A percentile compares a stretch with the other conserved stretches of the same genome.
phyloP scores from a whole-genome alignment of 352 stramenopile genomes.

The Phytophthora quininea region DNA sequence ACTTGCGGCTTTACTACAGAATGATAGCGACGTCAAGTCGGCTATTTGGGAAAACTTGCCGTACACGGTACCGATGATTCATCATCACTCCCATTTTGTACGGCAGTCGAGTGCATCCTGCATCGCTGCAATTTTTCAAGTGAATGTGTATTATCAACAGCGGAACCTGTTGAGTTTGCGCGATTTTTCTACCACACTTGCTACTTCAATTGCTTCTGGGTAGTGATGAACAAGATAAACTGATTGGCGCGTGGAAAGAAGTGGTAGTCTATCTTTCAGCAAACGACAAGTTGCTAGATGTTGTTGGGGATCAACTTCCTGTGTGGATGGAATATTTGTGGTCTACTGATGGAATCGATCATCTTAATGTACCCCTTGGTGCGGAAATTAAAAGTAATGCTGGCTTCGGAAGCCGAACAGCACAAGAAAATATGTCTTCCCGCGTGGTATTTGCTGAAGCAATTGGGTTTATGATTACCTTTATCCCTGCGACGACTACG shows the following conservation, averaged over 20 bases:
- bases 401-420: constrained; percentile 3
- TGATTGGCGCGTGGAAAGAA: constrained; percentile 52
- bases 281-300: constrained; percentile 25
- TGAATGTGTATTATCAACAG: constrained; percentile 15
- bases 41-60: constrained; percentile 42
- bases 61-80: constrained; percentile 55
- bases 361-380: constrained; percentile 35
- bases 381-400: constrained; percentile 3
- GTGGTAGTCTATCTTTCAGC: constrained; percentile 34
- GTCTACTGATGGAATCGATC: constrained; percentile 38
- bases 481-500: constrained; percentile 27
- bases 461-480: constrained; percentile 46
- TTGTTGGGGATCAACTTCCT: constrained; percentile 24
- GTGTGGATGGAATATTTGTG: constrained; percentile 63
- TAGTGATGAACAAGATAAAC: constrained; percentile 30
- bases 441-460: constrained; percentile 67
- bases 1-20: constrained; percentile 32
- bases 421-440: constrained; percentile 27
- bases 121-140: constrained; percentile 49
- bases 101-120: constrained; percentile 53
- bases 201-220: constrained; percentile 70
- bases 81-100: constrained; percentile 56
- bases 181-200: constrained; percentile 56
- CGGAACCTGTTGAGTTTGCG: constrained; percentile 21
- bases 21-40: constrained; percentile 22